These are phyloP conservation scores for Theileria sp. DNA, from an alignment of 169 alveolate species.

Conservation along the genomic window DNA sequence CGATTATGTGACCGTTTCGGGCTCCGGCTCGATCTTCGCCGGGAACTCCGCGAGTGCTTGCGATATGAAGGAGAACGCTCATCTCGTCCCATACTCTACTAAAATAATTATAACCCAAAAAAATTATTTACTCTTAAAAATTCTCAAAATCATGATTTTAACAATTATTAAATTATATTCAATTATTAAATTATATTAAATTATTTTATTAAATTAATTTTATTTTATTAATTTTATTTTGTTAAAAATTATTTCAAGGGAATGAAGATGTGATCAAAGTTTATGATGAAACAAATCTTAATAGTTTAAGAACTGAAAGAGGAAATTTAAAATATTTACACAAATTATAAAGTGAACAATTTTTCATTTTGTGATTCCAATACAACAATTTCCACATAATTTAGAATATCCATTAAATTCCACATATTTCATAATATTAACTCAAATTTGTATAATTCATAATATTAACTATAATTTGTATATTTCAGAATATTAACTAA, in stretches of 20 bases:
- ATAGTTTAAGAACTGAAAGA: neutral
- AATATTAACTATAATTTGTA: neutral
- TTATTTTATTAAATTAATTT: too few species aligned
- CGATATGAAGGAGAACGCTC: slow-evolving; percentile 35
- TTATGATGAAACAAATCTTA: neutral
- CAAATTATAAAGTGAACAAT: neutral
- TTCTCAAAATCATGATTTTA: neutral
- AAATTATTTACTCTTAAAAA: neutral
- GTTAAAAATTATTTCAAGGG: too few species aligned
- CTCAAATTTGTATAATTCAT: neutral
- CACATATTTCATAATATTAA: neutral
- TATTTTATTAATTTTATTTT: too few species aligned
- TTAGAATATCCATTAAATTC: neutral
- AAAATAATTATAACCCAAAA: neutral
- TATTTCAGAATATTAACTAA: neutral
- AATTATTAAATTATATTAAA: neutral
- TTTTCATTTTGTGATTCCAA: neutral
- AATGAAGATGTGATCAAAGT: too few species aligned
- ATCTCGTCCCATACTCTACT: slow-evolving; percentile 31
- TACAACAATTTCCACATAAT: neutral
- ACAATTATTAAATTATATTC: neutral
- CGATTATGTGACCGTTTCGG: slow-evolving; percentile 4
- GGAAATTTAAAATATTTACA: neutral
- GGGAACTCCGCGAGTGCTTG: slow-evolving; percentile 35
- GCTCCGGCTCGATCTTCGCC: slow-evolving; percentile 42